Conservation (phyloP, 169 alveolate species). For the Pseudocohnilembus persalinus region DNA sequence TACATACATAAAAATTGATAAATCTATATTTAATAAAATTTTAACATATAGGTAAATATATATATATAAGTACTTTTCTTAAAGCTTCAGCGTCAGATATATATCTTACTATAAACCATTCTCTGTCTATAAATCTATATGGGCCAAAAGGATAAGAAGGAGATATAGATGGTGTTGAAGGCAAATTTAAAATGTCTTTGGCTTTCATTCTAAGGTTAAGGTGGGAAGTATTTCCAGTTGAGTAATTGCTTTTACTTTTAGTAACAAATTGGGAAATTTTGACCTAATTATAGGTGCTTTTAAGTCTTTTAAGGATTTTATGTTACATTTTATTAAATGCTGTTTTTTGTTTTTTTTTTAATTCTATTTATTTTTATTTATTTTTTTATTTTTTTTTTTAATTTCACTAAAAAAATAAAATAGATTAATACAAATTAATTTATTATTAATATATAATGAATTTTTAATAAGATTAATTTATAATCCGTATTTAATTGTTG, state of each 20-base stretch:
- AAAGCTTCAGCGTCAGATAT: background rate
- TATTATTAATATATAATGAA: no score
- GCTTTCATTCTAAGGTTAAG: conserved; percentile 1
- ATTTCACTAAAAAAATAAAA: no score
- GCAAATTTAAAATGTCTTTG: conserved; percentile 10
- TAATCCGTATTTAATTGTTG: no score
- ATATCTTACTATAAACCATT: conserved; percentile 1
- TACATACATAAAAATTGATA: no score
- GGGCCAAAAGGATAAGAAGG: conserved; percentile 26
- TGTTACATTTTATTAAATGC: background rate
- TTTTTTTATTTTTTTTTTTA: no score
- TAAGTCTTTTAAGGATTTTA: background rate
- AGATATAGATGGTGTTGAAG: conserved; percentile 12
- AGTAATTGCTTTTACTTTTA: background rate
- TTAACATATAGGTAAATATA: no score
- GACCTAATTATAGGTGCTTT: background rate
- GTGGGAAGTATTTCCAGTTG: background rate
- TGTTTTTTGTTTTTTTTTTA: background rate
- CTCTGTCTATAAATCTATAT: conserved; percentile 20
- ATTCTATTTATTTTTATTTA: no score
- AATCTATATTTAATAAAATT: no score
- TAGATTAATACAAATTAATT: no score
- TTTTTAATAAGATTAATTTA: no score
- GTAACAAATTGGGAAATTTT: background rate
- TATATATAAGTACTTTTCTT: background rate